Conservation (phyloP, 2,329 filamentous ascomycete species). For the Penicillium sp. region DNA sequence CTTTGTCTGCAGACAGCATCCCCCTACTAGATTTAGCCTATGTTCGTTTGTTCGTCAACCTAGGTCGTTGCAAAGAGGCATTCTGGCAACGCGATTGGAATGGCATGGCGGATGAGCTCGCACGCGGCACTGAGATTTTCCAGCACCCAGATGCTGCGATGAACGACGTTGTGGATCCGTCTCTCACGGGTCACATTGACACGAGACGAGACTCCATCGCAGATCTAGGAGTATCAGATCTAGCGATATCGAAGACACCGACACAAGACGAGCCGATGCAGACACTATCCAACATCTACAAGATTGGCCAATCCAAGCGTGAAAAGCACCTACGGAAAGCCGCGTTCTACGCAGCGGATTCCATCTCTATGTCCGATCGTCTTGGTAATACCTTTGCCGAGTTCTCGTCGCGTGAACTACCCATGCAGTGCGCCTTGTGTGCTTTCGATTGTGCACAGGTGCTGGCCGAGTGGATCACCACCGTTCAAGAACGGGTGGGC, state of each 20-base stretch:
- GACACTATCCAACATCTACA: conserved; percentile 30
- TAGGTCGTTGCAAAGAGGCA: conserved; percentile 87
- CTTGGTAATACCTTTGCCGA: conserved; percentile 83
- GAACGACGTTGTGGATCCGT: conserved; percentile 29
- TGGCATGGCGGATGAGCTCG: conserved; percentile 82
- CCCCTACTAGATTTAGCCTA: conserved; percentile 89
- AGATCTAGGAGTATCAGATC: conserved; percentile 35
- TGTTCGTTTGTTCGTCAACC: conserved; percentile 85
- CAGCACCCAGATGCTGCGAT: conserved; percentile 60
- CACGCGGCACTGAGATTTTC: conserved; percentile 70
- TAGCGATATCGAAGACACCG: conserved; percentile 35
- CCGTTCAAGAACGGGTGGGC: conserved; percentile 90
- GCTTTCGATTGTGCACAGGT: conserved; percentile 93
- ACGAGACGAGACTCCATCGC: conserved; percentile 34
- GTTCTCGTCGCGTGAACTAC: conserved; percentile 76
- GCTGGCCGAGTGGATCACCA: conserved; percentile 89
- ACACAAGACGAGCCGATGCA: conserved; percentile 34
- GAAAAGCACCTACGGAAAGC: conserved; percentile 89
- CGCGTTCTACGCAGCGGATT: conserved; percentile 93
- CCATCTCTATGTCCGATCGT: conserved; percentile 81
- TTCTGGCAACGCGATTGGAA: conserved; percentile 95
- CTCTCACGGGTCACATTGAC: conserved; percentile 22
- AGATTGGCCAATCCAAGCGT: conserved; percentile 57
- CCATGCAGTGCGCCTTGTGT: conserved; percentile 87
- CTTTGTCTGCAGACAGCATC: conserved; percentile 85